Percentiles rank a stretch among this genome's conserved stretches.
phyloP scores from a whole-genome alignment of 768 basidiomycete species.

The Xerocomellus chrysenteron region DNA sequence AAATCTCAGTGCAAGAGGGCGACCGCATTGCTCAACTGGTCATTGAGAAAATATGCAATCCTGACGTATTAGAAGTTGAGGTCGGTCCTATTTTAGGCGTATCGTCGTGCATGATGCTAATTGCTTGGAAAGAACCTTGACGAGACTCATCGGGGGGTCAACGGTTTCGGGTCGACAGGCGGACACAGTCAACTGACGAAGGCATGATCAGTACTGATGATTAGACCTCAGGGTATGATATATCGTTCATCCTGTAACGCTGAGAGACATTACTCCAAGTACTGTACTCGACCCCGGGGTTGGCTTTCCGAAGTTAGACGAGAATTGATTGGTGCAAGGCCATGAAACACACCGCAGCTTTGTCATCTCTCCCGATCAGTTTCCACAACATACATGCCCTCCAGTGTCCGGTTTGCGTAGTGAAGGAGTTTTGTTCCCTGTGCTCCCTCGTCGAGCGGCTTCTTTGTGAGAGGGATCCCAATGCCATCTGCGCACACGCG shows the following conservation, averaged over 20 bases:
- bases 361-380: constrained; percentile 31
- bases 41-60: constrained; percentile 85
- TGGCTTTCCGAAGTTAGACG: neutral
- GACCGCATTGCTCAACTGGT: constrained; percentile 97
- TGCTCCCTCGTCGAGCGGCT: constrained; percentile 24
- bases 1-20: constrained; percentile 73
- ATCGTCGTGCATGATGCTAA: constrained; percentile 1
- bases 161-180: constrained; percentile 95
- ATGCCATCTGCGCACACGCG: constrained; percentile 42
- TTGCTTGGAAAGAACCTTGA: constrained; percentile 64
- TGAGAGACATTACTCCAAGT: no score
- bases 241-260: neutral
- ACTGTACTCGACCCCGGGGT: neutral
- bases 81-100: constrained; percentile 38
- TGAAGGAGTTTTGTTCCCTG: constrained; percentile 48
- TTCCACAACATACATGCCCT: constrained; percentile 65
- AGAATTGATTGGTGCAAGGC: neutral
- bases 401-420: constrained; percentile 47
- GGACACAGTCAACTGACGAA: constrained; percentile 58
- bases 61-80: constrained; percentile 82
- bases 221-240: neutral
- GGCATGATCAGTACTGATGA: constrained; percentile 3
- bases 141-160: constrained; percentile 77
- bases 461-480: constrained; percentile 31
- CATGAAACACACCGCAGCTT: constrained; percentile 2